Conservation (phyloP, 2,329 filamentous ascomycete genomes). For the Aureobasidium lini region DNA sequence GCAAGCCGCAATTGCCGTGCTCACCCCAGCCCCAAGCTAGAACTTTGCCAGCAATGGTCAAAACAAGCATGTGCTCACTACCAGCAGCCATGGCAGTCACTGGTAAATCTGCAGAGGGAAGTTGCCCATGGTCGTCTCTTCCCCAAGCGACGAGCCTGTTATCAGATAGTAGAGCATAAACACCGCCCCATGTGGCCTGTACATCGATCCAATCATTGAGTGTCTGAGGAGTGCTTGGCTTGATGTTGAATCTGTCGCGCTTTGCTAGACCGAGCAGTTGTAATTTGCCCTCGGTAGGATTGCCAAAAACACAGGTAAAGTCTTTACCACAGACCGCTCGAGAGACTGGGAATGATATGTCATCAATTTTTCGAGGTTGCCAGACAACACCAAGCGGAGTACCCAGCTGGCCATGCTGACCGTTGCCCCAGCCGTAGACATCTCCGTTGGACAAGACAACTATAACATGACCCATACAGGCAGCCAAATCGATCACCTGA, state of each 20-base stretch:
- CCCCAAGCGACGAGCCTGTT: slow-evolving; percentile 67
- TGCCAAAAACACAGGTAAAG: slow-evolving; percentile 66
- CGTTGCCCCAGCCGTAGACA: slow-evolving; percentile 82
- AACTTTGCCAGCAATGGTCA: slow-evolving; percentile 57
- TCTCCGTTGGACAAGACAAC: slow-evolving; percentile 66
- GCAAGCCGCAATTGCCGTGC: slow-evolving; percentile 87
- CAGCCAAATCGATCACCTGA: slow-evolving; percentile 57
- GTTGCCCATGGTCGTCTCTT: slow-evolving; percentile 74
- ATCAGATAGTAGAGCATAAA: slow-evolving; percentile 61
- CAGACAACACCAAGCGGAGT: slow-evolving; percentile 46
- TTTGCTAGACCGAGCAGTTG: slow-evolving; percentile 68
- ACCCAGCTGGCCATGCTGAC: slow-evolving; percentile 78
- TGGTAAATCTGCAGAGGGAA: slow-evolving; percentile 58
- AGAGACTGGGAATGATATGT: slow-evolving; percentile 53
- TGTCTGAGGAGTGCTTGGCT: slow-evolving; percentile 40
- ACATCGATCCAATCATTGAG: slow-evolving; percentile 59
- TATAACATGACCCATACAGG: slow-evolving; percentile 72
- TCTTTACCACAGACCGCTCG: slow-evolving; percentile 74
- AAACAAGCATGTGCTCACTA: slow-evolving; percentile 79
- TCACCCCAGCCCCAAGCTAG: slow-evolving; percentile 95
- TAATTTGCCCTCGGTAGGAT: slow-evolving; percentile 50
- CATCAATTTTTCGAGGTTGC: slow-evolving; percentile 54
- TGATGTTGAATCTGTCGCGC: slow-evolving; percentile 53
- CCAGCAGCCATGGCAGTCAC: slow-evolving; percentile 65
- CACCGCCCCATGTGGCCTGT: slow-evolving; percentile 71